Evolutionary conservation across 768 basidiomycete genomes (phyloP).

Genomic region (Coprinopsis sp.): DNA sequence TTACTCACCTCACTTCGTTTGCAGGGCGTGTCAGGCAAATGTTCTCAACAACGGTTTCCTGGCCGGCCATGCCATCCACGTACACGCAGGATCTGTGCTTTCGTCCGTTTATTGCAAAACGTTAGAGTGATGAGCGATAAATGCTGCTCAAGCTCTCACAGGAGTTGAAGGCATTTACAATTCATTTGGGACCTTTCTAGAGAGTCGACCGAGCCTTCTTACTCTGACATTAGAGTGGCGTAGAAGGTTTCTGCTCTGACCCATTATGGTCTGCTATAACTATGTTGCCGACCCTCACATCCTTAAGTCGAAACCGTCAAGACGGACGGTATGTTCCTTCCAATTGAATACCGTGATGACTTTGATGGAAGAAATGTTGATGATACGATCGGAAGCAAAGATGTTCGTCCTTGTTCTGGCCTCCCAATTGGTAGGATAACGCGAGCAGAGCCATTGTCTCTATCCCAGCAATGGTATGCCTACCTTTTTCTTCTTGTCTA

Average conservation of each 20-base stretch:
- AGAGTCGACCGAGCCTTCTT: no score
- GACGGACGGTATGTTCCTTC: no score
- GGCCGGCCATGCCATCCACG: slow-evolving; percentile 77
- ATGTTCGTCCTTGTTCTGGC: slow-evolving; percentile 74
- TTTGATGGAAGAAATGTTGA: no score
- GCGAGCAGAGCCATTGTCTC: slow-evolving; percentile 97
- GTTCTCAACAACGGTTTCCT: slow-evolving; percentile 76
- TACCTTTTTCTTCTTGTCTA: neutral
- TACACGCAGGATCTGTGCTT: slow-evolving; percentile 92
- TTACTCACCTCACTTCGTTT: slow-evolving; percentile 4
- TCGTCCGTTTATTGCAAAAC: slow-evolving; percentile 88
- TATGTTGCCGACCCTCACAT: no score
- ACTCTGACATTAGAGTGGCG: no score
- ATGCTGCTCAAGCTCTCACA: no score
- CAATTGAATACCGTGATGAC: no score
- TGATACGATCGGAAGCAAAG: neutral
- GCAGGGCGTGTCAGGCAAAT: slow-evolving; percentile 97
- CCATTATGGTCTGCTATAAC: no score
- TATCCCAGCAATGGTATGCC: slow-evolving; percentile 81
- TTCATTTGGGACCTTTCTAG: no score
- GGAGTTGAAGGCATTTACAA: no score
- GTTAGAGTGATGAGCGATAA: slow-evolving; percentile 80
- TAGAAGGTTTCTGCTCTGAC: no score
- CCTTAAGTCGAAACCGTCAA: slow-evolving; percentile 46
- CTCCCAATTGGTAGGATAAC: slow-evolving; percentile 92